These are phyloP conservation scores for Cicer arietinum DNA, from an alignment of 306 rosid genomes.

Conservation along the genomic window DNA sequence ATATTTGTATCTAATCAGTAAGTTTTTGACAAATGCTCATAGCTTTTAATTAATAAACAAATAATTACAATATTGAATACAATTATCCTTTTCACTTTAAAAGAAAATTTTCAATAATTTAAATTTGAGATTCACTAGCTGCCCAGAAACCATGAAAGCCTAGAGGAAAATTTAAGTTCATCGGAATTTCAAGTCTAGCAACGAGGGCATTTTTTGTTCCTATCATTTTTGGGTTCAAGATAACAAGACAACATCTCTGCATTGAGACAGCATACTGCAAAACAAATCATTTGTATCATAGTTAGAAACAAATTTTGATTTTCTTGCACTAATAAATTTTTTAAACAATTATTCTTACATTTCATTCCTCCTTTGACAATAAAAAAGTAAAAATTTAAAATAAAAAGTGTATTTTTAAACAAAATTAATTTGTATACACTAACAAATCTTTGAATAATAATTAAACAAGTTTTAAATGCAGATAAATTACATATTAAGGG, in stretches of 20 bases:
- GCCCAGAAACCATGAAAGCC: slow-evolving; percentile 96
- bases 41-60: no score
- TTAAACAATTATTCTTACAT: no score
- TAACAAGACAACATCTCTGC: slow-evolving; percentile 73
- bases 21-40: no score
- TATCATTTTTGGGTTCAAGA: slow-evolving; percentile 63
- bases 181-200: slow-evolving; percentile 84
- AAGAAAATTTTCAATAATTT: slow-evolving; percentile 11
- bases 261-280: slow-evolving; percentile 86
- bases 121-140: slow-evolving; percentile 35
- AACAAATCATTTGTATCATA: slow-evolving; percentile 18
- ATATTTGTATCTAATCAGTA: no score
- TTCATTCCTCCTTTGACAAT: no score
- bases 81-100: neutral
- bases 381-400: no score
- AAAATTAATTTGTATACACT: no score
- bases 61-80: neutral
- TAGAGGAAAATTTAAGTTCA: slow-evolving; percentile 76
- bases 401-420: no score
- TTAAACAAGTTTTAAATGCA: no score
- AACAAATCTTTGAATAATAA: no score
- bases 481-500: no score
- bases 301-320: neutral
- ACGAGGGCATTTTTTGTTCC: slow-evolving; percentile 74
- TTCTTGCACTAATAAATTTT: neutral